Evolutionary conservation across 177 flowering plant species (phyloP).

Genomic region (Vitis hybrid): DNA sequence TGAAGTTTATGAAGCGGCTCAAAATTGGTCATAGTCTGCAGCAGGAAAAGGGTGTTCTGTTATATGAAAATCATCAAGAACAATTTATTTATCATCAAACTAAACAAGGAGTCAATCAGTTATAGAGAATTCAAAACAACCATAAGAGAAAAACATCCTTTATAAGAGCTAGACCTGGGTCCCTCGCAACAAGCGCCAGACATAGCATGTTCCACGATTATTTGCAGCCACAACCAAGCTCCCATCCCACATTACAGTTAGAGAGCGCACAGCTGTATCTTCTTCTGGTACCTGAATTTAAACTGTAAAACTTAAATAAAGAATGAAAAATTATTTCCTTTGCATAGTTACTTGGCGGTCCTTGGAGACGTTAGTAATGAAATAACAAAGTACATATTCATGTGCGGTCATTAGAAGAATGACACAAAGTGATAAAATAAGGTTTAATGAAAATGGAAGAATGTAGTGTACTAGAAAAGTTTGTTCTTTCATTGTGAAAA

Average conservation of each 20-base stretch:
- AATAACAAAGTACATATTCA: no score
- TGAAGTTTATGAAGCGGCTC: slow-evolving; percentile 96
- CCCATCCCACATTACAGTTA: slow-evolving; percentile 99
- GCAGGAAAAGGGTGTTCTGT: not conserved
- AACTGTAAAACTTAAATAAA: not conserved
- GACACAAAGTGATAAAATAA: no score
- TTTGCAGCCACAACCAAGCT: slow-evolving; percentile 98
- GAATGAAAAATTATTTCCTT: no score
- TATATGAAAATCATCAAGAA: no score
- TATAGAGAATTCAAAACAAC: not conserved
- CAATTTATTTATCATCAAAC: no score
- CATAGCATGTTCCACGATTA: slow-evolving; percentile 91
- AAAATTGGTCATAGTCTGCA: slow-evolving; percentile 93
- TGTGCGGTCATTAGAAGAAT: no score
- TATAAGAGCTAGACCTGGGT: slow-evolving; percentile 53
- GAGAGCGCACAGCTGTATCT: slow-evolving; percentile 91
- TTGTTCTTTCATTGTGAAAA: no score
- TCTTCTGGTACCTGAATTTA: slow-evolving; percentile 89
- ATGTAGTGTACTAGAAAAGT: no score
- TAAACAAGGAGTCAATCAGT: no score
- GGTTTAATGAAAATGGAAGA: no score
- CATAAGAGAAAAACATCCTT: not conserved
- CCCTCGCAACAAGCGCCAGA: slow-evolving; percentile 92
- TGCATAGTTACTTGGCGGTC: no score
- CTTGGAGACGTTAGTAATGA: no score